These are phyloP conservation scores for Metschnikowia peoriensis DNA, from an alignment of 805 yeast genomes.

Conservation along the genomic window DNA sequence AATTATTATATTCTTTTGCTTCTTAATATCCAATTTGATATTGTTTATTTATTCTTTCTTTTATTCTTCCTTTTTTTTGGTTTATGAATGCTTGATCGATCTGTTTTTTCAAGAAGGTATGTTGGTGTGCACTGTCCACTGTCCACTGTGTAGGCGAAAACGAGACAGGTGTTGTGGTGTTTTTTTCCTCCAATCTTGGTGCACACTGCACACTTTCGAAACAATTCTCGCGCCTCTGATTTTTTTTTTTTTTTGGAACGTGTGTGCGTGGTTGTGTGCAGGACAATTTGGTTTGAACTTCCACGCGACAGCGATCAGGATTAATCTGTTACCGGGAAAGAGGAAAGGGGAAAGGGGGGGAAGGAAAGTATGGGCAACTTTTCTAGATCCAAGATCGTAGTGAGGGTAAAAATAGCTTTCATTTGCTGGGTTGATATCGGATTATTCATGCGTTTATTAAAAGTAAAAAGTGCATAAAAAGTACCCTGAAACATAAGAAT, in stretches of 20 bases:
- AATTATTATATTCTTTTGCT: conserved; percentile 1
- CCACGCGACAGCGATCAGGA: no score
- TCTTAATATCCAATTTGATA: not conserved
- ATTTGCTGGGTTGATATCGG: no score
- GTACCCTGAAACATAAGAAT: no score
- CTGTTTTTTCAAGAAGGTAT: not conserved
- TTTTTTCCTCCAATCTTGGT: not conserved
- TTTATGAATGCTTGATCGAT: not conserved
- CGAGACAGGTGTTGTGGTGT: conserved; percentile 1
- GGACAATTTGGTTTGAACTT: not conserved
- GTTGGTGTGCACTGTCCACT: no score
- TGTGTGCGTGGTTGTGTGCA: not conserved
- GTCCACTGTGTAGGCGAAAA: not conserved
- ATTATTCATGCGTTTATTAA: no score
- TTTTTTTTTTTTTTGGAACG: not conserved
- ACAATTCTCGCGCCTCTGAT: not conserved
- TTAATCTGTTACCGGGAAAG: no score
- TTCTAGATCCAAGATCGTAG: no score
- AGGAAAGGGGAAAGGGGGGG: no score
- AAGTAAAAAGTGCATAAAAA: no score
- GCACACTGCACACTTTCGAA: conserved; percentile 3
- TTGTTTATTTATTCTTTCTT: not conserved
- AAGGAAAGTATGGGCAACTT: no score
- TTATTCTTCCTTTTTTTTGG: not conserved
- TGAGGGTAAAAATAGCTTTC: no score